Evolutionary conservation across 495 filamentous ascomycete species (phyloP).

Genomic region (Aspergillus leporis): DNA sequence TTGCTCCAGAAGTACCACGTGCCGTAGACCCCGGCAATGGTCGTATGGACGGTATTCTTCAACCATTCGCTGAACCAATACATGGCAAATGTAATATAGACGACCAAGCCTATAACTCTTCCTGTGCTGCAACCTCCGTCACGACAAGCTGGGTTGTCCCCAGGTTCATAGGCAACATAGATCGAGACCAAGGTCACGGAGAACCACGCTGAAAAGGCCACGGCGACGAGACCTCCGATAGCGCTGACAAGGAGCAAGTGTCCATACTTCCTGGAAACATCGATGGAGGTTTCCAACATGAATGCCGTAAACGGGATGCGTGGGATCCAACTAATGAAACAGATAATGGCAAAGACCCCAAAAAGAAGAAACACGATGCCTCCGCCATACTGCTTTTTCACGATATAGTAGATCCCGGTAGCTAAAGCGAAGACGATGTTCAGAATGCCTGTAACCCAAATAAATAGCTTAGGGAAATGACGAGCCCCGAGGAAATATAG

Average conservation of each 20-base stretch:
- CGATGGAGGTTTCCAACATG: slow-evolving; percentile 86
- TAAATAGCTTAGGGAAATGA: slow-evolving; percentile 83
- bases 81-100: slow-evolving; percentile 84
- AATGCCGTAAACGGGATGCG: slow-evolving; percentile 87
- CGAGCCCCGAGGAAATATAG: slow-evolving; percentile 76
- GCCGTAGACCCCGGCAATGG: slow-evolving; percentile 84
- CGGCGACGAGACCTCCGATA: slow-evolving; percentile 71
- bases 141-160: slow-evolving; percentile 63
- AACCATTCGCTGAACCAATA: slow-evolving; percentile 93
- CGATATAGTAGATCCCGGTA: slow-evolving; percentile 68
- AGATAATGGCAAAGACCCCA: slow-evolving; percentile 76
- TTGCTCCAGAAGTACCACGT: slow-evolving; percentile 85
- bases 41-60: slow-evolving; percentile 89
- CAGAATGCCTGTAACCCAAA: slow-evolving; percentile 79
- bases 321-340: slow-evolving; percentile 78
- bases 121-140: slow-evolving; percentile 66
- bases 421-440: slow-evolving; percentile 68
- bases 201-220: slow-evolving; percentile 71
- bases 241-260: slow-evolving; percentile 86
- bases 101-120: slow-evolving; percentile 79
- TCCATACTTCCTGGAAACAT: slow-evolving; percentile 77
- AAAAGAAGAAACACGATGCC: slow-evolving; percentile 86
- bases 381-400: slow-evolving; percentile 69
- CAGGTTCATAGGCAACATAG: slow-evolving; percentile 79
- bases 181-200: slow-evolving; percentile 61